Evolutionary conservation across 2,329 filamentous ascomycete genomes (phyloP), one percentile per base, ranked within the genome.

Genomic region (Rutstroemia sp.): DNA sequence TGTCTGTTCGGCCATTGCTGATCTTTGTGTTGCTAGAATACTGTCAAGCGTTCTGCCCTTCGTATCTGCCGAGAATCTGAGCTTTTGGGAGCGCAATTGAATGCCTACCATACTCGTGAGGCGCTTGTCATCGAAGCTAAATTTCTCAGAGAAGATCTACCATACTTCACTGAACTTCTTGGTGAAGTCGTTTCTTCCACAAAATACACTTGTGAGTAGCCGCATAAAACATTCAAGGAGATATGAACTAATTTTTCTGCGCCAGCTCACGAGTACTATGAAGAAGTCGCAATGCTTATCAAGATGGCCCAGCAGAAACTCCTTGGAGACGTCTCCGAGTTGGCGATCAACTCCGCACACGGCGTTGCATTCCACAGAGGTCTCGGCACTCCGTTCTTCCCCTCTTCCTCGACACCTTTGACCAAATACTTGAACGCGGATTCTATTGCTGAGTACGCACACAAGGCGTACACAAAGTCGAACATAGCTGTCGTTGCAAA

Each of bases 131-230:
- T 99, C 69, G 86, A 92, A 75, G 90, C 94, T 72, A 95, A 88
- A 78, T 99, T 99, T 81, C 84, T 99, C 65, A 86, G 90, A 72
- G 86, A 94, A 72, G 92, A 99, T 73, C 85, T 99, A 65, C 94
- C 94, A 66, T 99, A 97, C 83, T 99, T 96, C 74, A 84, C 91
- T 69, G 94, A 99, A 79, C 81, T 99, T 64, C 82, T 99, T 66
- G 90, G 87, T 70, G 95, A 99, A 79, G 88, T 96, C 68, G 80
- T 94, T 69, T 85, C 87, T 60, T 79, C 89, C 75, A 95, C 92
- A 66, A 94, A 90, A 77, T 99, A 90, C 74, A 84, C 85, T 63
- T 79, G 85, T 88, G 75, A 75, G 83, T 73, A 19, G 21, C 21
- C 16, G 25, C 16, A 21, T n/a, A 34, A 25, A 16, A 12, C 10